A percentile compares a stretch with the other conserved stretches of the same genome.
phyloP scores from a whole-genome alignment of 1,284 basidiomycete species.

The Amylostereum areolatum region DNA sequence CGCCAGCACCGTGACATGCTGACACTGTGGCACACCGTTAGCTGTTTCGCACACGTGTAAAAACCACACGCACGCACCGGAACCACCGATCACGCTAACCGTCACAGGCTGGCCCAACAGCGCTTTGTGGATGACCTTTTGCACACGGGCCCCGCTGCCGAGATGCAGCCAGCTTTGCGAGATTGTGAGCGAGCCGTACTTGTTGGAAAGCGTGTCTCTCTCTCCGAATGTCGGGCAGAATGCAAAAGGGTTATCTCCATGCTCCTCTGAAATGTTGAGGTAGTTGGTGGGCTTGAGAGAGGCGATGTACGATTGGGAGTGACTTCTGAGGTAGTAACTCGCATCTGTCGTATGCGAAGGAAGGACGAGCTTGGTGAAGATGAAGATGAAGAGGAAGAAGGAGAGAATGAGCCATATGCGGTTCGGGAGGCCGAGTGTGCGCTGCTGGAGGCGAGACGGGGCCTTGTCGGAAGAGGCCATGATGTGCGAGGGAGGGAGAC shows the following conservation, averaged over 20 bases:
- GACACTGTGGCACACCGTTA: conserved; percentile 49
- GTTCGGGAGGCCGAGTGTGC: conserved; percentile 55
- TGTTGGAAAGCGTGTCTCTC: conserved; percentile 69
- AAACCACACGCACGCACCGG: conserved; percentile 48
- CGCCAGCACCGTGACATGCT: conserved; percentile 89
- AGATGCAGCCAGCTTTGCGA: conserved; percentile 74
- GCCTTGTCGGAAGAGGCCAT: conserved; percentile 41
- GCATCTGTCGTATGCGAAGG: conserved; percentile 26
- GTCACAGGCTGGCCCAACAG: conserved; percentile 84
- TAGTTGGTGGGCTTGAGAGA: conserved; percentile 65
- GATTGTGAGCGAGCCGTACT: conserved; percentile 75
- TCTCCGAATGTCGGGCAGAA: conserved; percentile 89
- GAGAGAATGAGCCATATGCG: conserved; percentile 69
- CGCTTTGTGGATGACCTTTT: conserved; percentile 80
- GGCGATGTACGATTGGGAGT: conserved; percentile 37
- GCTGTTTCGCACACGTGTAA: neutral
- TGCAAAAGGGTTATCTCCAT: conserved; percentile 64
- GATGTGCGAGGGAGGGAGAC: conserved; percentile 32
- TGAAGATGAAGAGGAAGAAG: conserved; percentile 52
- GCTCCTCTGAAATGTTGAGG: conserved; percentile 49
- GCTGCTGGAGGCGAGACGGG: conserved; percentile 44
- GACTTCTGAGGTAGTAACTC: conserved; percentile 14
- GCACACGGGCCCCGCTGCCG: conserved; percentile 80
- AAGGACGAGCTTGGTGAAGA: conserved; percentile 57
- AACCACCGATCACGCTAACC: conserved; percentile 87